Conservation (phyloP, 208 protist genomes). For the Leishmania braziliensis region DNA sequence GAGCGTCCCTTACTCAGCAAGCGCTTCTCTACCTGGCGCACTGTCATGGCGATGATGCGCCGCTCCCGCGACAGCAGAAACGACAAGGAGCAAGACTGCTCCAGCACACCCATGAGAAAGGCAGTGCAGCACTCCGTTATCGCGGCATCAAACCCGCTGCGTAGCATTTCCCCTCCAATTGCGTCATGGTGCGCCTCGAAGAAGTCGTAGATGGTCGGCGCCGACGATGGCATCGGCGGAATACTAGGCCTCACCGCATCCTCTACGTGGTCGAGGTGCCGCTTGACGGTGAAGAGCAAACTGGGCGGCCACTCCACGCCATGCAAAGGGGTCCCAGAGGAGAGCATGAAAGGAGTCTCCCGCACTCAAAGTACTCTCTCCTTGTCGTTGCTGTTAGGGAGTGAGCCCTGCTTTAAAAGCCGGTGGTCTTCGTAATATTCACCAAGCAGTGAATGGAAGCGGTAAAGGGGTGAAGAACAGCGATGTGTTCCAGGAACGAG, state of each 20-base stretch:
- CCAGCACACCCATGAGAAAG: slow-evolving; percentile 70
- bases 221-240: slow-evolving; percentile 37
- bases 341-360: neutral
- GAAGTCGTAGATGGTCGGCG: slow-evolving; percentile 58
- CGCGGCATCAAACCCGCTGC: slow-evolving; percentile 32
- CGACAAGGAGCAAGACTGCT: slow-evolving; percentile 68
- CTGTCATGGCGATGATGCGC: slow-evolving; percentile 36
- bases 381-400: neutral
- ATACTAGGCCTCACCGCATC: slow-evolving; percentile 49
- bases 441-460: no score
- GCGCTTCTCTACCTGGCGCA: slow-evolving; percentile 37
- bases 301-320: slow-evolving; percentile 49
- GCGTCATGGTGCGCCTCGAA: slow-evolving; percentile 39
- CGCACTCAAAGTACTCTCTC: neutral
- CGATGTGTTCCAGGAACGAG: neutral
- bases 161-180: slow-evolving; percentile 21
- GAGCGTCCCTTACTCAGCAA: slow-evolving; percentile 20
- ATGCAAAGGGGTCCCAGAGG: neutral
- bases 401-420: neutral
- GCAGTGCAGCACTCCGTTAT: slow-evolving; percentile 50
- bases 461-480: no score
- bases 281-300: slow-evolving; percentile 45
- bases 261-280: slow-evolving; percentile 68
- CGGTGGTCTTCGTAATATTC: neutral
- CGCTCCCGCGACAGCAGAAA: slow-evolving; percentile 69